Percentiles rank a stretch among this genome's conserved stretches.
These are phyloP conservation scores for Fraxinus sp. DNA, from an alignment of 305 asterid species.

Conservation along the genomic window DNA sequence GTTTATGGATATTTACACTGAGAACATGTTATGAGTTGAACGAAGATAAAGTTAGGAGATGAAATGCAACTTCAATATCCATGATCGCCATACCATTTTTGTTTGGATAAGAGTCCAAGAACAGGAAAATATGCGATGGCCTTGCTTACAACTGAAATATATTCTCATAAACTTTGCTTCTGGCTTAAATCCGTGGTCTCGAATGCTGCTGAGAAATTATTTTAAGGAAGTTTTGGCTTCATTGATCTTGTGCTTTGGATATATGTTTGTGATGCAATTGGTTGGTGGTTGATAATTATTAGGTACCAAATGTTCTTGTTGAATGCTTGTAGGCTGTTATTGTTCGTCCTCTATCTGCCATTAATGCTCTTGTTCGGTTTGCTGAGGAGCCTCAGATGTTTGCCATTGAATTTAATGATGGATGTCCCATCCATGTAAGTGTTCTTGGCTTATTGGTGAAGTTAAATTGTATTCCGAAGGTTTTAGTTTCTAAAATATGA, in stretches of 20 bases:
- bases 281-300: conserved; percentile 22
- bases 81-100: background rate
- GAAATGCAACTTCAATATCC: conserved; percentile 20
- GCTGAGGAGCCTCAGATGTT: conserved; percentile 99
- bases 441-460: conserved; percentile 26
- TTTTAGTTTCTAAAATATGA: conserved; percentile 23
- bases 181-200: background rate
- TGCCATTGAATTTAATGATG: conserved; percentile 95
- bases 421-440: conserved; percentile 94
- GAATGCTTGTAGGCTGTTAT: conserved; percentile 77
- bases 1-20: conserved; percentile 15
- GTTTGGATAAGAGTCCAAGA: background rate
- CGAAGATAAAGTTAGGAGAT: background rate
- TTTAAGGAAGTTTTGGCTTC: conserved; percentile 17
- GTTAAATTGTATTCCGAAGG: conserved; percentile 23
- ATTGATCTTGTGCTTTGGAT: conserved; percentile 15
- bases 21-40: conserved; percentile 14
- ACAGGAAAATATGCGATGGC: background rate
- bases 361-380: conserved; percentile 95
- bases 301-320: conserved; percentile 26
- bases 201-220: background rate
- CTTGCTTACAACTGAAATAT: background rate
- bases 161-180: conserved; percentile 6
- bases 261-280: conserved; percentile 12
- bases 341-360: conserved; percentile 89